These are phyloP conservation scores for Pythium phragmiticola DNA, from an alignment of 352 stramenopile species.

Conservation along the genomic window DNA sequence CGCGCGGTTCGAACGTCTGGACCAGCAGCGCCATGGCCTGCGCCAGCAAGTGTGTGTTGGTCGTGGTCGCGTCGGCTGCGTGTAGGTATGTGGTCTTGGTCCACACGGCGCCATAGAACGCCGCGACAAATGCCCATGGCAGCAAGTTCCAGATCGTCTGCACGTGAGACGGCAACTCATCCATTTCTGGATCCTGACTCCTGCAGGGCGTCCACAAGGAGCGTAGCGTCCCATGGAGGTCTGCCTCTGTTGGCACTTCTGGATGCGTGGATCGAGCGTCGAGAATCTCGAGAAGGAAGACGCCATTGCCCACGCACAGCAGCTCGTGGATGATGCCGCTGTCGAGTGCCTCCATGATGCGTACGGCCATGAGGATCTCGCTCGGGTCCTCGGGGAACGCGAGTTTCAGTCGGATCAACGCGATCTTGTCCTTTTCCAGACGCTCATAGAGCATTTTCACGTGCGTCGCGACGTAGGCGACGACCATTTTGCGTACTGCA, in stretches of 20 bases:
- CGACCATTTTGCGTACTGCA: background rate
- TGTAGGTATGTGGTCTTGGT: constrained; percentile 34
- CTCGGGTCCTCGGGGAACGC: constrained; percentile 21
- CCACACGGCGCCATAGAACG: constrained; percentile 50
- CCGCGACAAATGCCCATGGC: constrained; percentile 41
- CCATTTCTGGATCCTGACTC: background rate
- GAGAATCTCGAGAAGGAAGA: constrained; percentile 39
- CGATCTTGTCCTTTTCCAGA: constrained; percentile 35
- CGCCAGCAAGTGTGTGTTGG: constrained; percentile 51
- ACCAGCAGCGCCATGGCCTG: constrained; percentile 38
- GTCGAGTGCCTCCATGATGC: constrained; percentile 34
- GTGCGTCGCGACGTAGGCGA: constrained; percentile 12
- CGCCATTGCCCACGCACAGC: constrained; percentile 32
- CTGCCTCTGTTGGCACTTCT: background rate
- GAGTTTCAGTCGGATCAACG: constrained; percentile 33
- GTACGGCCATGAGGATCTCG: constrained; percentile 33
- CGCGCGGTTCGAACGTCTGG: constrained; percentile 15
- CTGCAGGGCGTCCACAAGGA: background rate
- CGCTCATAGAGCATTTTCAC: constrained; percentile 16
- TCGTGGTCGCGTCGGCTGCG: constrained; percentile 38
- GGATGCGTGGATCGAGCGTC: background rate
- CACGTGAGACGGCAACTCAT: constrained; percentile 5
- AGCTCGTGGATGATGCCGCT: constrained; percentile 25
- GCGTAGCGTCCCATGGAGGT: too few species aligned
- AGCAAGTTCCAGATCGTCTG: constrained; percentile 37